A percentile compares a stretch with the other conserved stretches of the same genome.
Evolutionary conservation across 805 yeast genomes (phyloP).

Genomic region (Scheffersomyces lignosus): DNA sequence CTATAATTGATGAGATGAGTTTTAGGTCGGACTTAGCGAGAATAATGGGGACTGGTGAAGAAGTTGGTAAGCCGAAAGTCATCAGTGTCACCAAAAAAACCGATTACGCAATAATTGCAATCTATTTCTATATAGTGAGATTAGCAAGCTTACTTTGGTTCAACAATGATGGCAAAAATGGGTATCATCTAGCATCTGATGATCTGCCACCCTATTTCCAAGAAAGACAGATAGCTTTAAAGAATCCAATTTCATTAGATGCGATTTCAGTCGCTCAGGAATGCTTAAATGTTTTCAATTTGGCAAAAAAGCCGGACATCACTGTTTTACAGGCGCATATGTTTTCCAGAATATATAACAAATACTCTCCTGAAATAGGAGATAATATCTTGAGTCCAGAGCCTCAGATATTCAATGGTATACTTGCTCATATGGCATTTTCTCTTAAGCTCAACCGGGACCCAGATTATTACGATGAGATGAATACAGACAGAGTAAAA

Average conservation of each 20-base stretch:
- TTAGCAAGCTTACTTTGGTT: constrained; percentile 16
- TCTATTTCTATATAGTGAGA: constrained; percentile 14
- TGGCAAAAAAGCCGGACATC: constrained; percentile 9
- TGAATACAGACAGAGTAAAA: constrained; percentile 11
- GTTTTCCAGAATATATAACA: constrained; percentile 10
- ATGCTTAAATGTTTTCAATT: constrained; percentile 11
- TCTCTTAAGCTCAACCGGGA: constrained; percentile 39
- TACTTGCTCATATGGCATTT: constrained; percentile 38
- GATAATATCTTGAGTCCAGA: constrained; percentile 11
- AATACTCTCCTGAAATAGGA: constrained; percentile 16
- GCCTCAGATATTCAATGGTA: constrained; percentile 16
- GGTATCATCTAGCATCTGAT: background rate
- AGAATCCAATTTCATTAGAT: constrained; percentile 15
- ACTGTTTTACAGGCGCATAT: constrained; percentile 18
- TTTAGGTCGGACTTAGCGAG: constrained; percentile 15
- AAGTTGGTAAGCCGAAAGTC: constrained; percentile 11
- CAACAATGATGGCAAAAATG: background rate
- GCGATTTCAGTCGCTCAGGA: constrained; percentile 13
- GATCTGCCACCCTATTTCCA: constrained; percentile 4
- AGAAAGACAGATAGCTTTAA: constrained; percentile 4
- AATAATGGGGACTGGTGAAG: constrained; percentile 12
- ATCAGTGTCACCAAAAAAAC: constrained; percentile 3
- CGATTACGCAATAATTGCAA: constrained; percentile 13
- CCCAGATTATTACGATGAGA: constrained; percentile 28
- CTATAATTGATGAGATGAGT: constrained; percentile 25